phyloP scores from a whole-genome alignment of 192 early-diverging fungal genomes.

The Chytriomyces hyalinus region DNA sequence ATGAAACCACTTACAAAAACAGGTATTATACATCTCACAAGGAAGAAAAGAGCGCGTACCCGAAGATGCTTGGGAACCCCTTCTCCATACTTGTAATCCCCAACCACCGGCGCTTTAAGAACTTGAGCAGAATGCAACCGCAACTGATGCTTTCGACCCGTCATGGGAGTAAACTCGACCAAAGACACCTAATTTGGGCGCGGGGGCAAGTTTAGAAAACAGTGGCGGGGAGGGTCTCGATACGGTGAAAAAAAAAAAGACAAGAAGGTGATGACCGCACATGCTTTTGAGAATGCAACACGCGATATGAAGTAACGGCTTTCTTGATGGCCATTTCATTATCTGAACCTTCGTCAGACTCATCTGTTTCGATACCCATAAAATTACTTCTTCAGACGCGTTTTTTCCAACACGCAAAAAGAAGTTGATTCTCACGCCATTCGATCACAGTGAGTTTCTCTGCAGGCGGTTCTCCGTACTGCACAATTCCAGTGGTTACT shows the following conservation, averaged over 20 bases:
- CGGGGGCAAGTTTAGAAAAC: neutral
- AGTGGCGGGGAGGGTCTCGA: slow-evolving; percentile 2
- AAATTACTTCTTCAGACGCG: neutral
- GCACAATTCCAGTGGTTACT: slow-evolving; percentile 47
- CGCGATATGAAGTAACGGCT: slow-evolving; percentile 36
- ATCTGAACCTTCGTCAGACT: slow-evolving; percentile 7
- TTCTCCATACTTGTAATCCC: slow-evolving; percentile 54
- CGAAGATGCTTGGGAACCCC: slow-evolving; percentile 42
- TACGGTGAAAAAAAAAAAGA: neutral
- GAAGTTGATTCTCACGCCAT: slow-evolving; percentile 40
- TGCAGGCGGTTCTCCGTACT: slow-evolving; percentile 28
- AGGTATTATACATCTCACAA: neutral
- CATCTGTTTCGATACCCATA: slow-evolving; percentile 21
- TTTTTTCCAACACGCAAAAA: neutral
- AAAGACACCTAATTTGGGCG: slow-evolving; percentile 23
- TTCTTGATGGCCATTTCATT: slow-evolving; percentile 33
- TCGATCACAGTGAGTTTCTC: slow-evolving; percentile 44
- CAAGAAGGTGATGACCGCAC: neutral
- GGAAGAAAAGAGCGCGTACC: slow-evolving; percentile 9
- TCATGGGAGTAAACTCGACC: slow-evolving; percentile 46
- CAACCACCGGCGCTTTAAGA: slow-evolving; percentile 44
- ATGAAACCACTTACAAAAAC: neutral
- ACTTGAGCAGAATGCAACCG: slow-evolving; percentile 48
- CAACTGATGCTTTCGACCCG: slow-evolving; percentile 58
- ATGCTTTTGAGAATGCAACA: slow-evolving; percentile 29